Conservation (phyloP, 2,329 filamentous ascomycete species). For the Remersonia thermophila region DNA sequence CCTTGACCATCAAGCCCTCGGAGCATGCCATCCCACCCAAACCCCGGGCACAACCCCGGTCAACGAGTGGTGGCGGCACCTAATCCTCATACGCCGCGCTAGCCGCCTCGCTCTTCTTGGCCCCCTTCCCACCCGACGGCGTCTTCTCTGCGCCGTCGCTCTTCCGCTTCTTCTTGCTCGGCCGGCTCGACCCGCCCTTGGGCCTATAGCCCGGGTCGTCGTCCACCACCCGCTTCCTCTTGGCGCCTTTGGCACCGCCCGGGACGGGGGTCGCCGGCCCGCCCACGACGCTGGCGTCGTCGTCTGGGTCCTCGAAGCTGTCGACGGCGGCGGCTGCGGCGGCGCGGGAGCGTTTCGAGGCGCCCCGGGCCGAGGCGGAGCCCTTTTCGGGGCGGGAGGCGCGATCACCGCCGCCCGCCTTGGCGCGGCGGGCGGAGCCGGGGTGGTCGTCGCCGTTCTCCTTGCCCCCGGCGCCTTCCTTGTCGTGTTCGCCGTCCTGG, state of each 20-base stretch:
- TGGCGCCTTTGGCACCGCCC: conserved; percentile 29
- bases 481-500: conserved; percentile 53
- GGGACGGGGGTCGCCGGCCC: conserved; percentile 22
- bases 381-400: conserved; percentile 8
- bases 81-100: too few relatives aligned
- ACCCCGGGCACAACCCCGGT: too few relatives aligned
- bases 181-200: conserved; percentile 41
- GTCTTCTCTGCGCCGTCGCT: conserved; percentile 29
- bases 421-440: conserved; percentile 21
- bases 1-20: too few relatives aligned
- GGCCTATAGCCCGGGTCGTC: conserved; percentile 49
- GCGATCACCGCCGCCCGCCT: conserved; percentile 16
- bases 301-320: conserved; percentile 9
- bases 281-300: conserved; percentile 17
- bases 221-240: conserved; percentile 39
- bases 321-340: conserved; percentile 6
- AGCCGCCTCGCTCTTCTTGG: conserved; percentile 22
- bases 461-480: conserved; percentile 20
- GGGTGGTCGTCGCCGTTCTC: conserved; percentile 17
- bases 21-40: too few relatives aligned
- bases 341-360: conserved; percentile 11
- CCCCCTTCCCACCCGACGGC: conserved; percentile 19
- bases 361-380: conserved; percentile 2
- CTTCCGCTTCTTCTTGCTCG: conserved; percentile 42
- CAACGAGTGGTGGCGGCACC: too few relatives aligned